These are phyloP conservation scores for Claviceps cyperi DNA, from an alignment of 2,329 filamentous ascomycete genomes.

Conservation along the genomic window DNA sequence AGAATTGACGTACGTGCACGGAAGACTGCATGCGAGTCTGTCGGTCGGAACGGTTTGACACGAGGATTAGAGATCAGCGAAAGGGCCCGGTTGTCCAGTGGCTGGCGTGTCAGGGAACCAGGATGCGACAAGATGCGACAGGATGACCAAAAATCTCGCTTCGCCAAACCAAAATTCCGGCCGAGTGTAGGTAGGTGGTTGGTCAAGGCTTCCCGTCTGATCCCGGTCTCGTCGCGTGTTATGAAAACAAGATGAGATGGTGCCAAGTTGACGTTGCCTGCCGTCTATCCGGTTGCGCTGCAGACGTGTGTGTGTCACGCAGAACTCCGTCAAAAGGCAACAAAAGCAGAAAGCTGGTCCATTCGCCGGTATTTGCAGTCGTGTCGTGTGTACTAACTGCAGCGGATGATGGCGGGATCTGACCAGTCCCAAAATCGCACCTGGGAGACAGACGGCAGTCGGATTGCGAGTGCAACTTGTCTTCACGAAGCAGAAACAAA, in stretches of 20 bases:
- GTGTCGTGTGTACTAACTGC: neutral
- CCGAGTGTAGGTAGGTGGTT: conserved; percentile 3
- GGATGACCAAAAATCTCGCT: conserved; percentile 8
- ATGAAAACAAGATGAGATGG: conserved; percentile 5
- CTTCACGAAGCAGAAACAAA: neutral
- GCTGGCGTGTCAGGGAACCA: neutral
- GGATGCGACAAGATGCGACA: conserved; percentile 5
- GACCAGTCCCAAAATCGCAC: neutral
- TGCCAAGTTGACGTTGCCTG: conserved; percentile 8
- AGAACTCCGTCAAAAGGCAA: conserved; percentile 1
- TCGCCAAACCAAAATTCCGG: conserved; percentile 4
- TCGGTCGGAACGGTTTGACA: neutral
- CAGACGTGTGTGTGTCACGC: conserved; percentile 12
- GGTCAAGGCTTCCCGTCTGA: conserved; percentile 2
- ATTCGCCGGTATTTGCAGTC: neutral
- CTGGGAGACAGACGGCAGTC: neutral
- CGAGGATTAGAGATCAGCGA: neutral
- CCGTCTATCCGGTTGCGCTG: conserved; percentile 11
- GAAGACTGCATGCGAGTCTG: conserved; percentile 1
- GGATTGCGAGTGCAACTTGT: neutral
- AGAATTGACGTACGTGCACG: neutral
- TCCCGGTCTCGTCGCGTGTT: neutral
- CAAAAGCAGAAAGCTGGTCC: neutral
- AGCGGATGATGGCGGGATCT: neutral
- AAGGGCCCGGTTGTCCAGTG: neutral